Evolutionary conservation across 2,329 filamentous ascomycete genomes (phyloP).

Genomic region (Balansia obtecta): DNA sequence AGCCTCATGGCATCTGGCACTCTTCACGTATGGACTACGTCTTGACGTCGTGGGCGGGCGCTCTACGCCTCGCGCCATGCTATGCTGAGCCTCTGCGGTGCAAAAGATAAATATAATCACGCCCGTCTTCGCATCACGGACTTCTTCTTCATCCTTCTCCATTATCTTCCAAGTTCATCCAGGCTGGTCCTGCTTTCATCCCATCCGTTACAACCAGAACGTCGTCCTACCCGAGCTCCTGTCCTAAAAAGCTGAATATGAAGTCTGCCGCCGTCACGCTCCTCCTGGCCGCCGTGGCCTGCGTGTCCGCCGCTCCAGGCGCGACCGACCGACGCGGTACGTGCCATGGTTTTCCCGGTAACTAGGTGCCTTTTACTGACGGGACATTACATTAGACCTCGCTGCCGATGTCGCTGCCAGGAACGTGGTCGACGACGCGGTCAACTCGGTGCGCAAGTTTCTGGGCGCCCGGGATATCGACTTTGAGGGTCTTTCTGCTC

Average conservation of each 20-base stretch:
- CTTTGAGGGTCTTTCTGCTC: neutral
- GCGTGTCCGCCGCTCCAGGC: conserved; percentile 2
- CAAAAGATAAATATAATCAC: neutral
- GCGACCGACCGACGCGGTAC: neutral
- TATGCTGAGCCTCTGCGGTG: neutral
- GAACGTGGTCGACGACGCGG: neutral
- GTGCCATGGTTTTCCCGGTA: neutral
- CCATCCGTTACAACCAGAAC: neutral
- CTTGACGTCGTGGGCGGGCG: neutral
- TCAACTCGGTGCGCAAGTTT: neutral
- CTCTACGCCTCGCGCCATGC: too few species aligned
- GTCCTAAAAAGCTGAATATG: neutral
- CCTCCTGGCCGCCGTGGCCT: neutral
- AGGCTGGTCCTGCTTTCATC: neutral
- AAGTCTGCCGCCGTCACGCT: conserved; percentile 1
- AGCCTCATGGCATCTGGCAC: too few species aligned
- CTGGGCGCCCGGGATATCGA: neutral
- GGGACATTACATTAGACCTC: neutral
- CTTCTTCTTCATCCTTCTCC: neutral
- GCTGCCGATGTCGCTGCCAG: neutral
- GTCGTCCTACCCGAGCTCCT: neutral
- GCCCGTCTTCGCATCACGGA: neutral
- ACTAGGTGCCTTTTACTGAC: neutral
- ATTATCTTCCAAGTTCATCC: neutral
- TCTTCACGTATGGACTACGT: neutral